Base-by-base conservation (phyloP, 2,329 filamentous ascomycete species). In the Venturia oleaginea region DNA sequence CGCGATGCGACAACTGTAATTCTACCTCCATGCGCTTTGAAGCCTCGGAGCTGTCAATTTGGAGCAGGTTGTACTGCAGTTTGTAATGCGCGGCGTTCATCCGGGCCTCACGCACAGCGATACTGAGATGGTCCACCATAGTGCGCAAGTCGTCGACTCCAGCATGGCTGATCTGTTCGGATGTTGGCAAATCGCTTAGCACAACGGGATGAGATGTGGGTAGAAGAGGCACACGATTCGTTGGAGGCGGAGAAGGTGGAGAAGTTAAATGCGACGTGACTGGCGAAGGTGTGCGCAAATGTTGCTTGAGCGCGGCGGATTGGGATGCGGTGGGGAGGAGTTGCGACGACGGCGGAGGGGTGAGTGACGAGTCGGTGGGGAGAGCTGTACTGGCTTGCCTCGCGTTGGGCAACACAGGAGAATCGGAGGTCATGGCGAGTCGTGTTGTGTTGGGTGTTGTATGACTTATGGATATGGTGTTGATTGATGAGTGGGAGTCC, bases 11-110 rank as follows among this genome's bases (percentile, higher is more conserved):
- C 84, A 97, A 92, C 68, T 94, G 90, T 70, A 96, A 89, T 75
- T 97, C 93, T 5, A 97, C 92, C 42, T 87, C 89, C 69, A 93
- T 91, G 32, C 92, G 86, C 75, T 95, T 92, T 11, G 91, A 85
- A 37, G 92, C 88, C 69, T 96, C 91, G 60, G 88, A 86, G 64
- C 90, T 92, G 71, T 96, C 91, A 68, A 97, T 86, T 62, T 85
- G 86, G 34, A 96, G 83, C 71, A 97, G 83, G 70, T 88, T 92
- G 72, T 92, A 89, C 74, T 97, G 93, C 64, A 97, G 80, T 76
- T 94, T 95, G 78, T 94, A 89, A 74, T 97, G 92, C 38, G 92
- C 90, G 19, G 89, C 87, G 66, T 92, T 89, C 79, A 92, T 92
- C 71, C 94, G 90, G 64, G 85, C 82, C 68, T 89, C 86, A 67